Evolutionary conservation across 768 basidiomycete species (phyloP).

Genomic region (Amanita rimosa): DNA sequence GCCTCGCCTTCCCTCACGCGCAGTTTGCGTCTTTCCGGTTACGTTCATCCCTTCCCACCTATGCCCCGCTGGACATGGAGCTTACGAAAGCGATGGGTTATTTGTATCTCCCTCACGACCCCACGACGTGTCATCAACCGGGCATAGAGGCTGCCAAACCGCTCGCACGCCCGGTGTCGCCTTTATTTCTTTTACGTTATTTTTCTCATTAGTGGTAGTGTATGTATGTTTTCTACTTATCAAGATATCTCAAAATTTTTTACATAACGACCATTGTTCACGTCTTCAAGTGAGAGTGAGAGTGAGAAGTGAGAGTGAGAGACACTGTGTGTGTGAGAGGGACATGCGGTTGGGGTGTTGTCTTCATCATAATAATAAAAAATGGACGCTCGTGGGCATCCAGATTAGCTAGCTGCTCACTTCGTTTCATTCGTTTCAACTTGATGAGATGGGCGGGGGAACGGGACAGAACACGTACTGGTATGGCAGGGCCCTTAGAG

Average conservation of each 20-base stretch:
- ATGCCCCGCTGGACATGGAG: neutral
- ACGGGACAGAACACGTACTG: neutral
- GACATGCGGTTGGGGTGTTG: neutral
- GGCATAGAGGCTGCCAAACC: neutral
- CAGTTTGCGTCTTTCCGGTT: neutral
- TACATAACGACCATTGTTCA: too few species aligned
- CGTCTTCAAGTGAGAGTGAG: too few species aligned
- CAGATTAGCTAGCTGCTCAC: neutral
- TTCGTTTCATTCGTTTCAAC: neutral
- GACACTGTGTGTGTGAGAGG: neutral
- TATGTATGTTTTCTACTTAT: neutral
- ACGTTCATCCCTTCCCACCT: neutral
- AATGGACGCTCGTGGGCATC: neutral
- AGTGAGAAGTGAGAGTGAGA: too few species aligned
- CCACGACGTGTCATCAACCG: neutral
- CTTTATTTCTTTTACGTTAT: slow-evolving; percentile 3
- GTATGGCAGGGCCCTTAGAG: too few species aligned
- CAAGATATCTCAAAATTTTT: too few species aligned
- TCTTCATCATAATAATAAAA: neutral
- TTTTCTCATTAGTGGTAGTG: neutral
- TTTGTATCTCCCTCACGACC: slow-evolving; percentile 3
- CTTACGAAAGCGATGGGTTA: neutral
- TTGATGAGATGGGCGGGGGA: neutral
- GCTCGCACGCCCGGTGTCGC: neutral
- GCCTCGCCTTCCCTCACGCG: neutral